phyloP scores from a whole-genome alignment of 129 eudicot genomes.

The Solidago caesia region DNA sequence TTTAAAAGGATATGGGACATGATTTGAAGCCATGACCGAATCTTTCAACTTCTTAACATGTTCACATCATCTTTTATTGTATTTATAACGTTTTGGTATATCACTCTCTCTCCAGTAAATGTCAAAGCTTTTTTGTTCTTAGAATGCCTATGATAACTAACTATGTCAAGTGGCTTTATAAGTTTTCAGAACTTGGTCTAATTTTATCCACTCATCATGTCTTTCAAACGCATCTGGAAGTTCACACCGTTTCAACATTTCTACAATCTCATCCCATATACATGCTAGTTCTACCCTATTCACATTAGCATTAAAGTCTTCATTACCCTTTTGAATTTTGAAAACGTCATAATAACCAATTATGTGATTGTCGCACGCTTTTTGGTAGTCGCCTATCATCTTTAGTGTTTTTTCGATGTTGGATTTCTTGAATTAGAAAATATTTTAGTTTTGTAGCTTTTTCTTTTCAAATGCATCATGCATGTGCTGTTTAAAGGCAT shows the following conservation, averaged over 20 bases:
- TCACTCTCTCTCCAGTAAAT: slow-evolving; percentile 52
- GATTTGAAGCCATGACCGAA: too few relatives aligned
- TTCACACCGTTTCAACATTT: slow-evolving; percentile 77
- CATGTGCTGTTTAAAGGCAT: slow-evolving; percentile 74
- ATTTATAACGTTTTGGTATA: slow-evolving; percentile 75
- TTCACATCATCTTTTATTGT: slow-evolving; percentile 74
- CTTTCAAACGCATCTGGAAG: slow-evolving; percentile 89
- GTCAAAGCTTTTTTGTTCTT: slow-evolving; percentile 84
- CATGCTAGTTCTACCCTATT: slow-evolving; percentile 80
- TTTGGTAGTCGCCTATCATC: slow-evolving; percentile 54
- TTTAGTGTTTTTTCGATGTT: slow-evolving; percentile 35
- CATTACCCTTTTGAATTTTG: slow-evolving; percentile 60
- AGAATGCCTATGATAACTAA: slow-evolving; percentile 77
- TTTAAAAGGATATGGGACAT: too few relatives aligned
- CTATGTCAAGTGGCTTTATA: slow-evolving; percentile 87
- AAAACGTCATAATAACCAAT: slow-evolving; percentile 77
- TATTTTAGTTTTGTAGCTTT: slow-evolving; percentile 49
- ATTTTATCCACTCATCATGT: slow-evolving; percentile 63
- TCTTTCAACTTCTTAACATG: slow-evolving; percentile 45
- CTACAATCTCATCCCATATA: slow-evolving; percentile 87
- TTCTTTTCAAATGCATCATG: slow-evolving; percentile 61
- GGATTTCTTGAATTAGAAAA: slow-evolving; percentile 43
- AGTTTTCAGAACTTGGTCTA: slow-evolving; percentile 54
- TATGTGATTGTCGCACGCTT: slow-evolving; percentile 41
- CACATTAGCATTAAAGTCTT: slow-evolving; percentile 70